Base-by-base conservation (phyloP, 2,329 filamentous ascomycete species). In the Fusarium scirpi region DNA sequence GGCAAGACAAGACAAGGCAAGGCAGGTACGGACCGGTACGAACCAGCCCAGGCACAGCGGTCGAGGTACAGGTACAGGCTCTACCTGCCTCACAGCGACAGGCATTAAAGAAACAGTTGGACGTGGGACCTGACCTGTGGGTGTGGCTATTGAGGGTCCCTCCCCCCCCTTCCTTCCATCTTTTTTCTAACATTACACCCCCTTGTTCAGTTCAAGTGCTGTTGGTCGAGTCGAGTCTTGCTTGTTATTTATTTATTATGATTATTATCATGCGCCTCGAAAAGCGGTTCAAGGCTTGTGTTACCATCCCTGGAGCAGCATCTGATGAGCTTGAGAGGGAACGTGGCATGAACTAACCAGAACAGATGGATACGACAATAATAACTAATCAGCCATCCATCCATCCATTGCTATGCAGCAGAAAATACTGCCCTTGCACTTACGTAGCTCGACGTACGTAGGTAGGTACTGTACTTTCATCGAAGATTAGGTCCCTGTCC, bases 271-370 rank as follows among this genome's bases (percentile, higher is more conserved):
- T 67, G 69, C 66, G 65, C 72, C 71, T 70, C 65, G 63, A 69
- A 65, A 69, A 65, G 68, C 71, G 65, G 64, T 68, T 74, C 65
- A 73, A 71, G 63, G 55, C 65, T 71, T 71, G 69, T 71, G 69
- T 63, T 70, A 63, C 69, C 63, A 62, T 69, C 68, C 72, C 62
- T 64, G 61, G 32, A 65, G 55, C 34, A 57, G 34, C 34, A 54
- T 53, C 27, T 29, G 22, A 29, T 32, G 48, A 48, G 47, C 47
- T 61, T 54, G 24, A 62, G 46, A 70, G 27, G 30, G 56, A 57
- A 53, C 27, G 40, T 41, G 49, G 38, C 48, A 54, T 25, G 34
- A 30, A 44, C 38, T 45, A 53, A 38, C 41, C 43, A 53, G 34
- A 43, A 53, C 41, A 41, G 20, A 29, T 16, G 30, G 34, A 18